Evolutionary conservation across 352 stramenopile species (phyloP).

Genomic region (Nothophytophthora sp.): DNA sequence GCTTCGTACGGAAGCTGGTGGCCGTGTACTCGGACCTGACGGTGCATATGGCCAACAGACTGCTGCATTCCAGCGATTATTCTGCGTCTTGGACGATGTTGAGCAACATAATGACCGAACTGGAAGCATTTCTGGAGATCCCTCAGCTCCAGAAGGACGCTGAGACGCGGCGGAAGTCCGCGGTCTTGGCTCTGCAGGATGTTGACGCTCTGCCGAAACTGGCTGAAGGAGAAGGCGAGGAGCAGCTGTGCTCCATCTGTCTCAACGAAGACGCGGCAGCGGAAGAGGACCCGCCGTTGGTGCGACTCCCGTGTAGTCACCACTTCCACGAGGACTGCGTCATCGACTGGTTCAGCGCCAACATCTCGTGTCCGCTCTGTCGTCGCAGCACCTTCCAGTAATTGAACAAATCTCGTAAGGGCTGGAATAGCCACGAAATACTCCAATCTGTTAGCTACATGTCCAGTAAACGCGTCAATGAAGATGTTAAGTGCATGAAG

Average conservation of each 20-base stretch:
- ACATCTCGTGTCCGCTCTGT: slow-evolving; percentile 58
- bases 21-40: slow-evolving; percentile 51
- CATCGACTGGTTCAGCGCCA: slow-evolving; percentile 69
- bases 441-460: no score
- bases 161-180: slow-evolving; percentile 36
- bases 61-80: slow-evolving; percentile 20
- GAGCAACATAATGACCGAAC: slow-evolving; percentile 30
- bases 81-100: slow-evolving; percentile 17
- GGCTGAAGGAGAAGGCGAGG: slow-evolving; percentile 2
- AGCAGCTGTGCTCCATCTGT: slow-evolving; percentile 48
- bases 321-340: slow-evolving; percentile 75
- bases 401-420: not conserved
- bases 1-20: slow-evolving; percentile 50
- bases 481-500: no score
- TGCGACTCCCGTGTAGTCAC: slow-evolving; percentile 51
- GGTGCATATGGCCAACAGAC: slow-evolving; percentile 40
- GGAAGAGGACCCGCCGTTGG: slow-evolving; percentile 26
- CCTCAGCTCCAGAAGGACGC: slow-evolving; percentile 46
- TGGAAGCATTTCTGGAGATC: slow-evolving; percentile 53
- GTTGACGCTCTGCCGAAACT: slow-evolving; percentile 14
- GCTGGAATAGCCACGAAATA: not conserved
- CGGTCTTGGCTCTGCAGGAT: slow-evolving; percentile 53
- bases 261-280: slow-evolving; percentile 35
- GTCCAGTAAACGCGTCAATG: no score
- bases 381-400: slow-evolving; percentile 20